A percentile compares a stretch with the other conserved stretches of the same genome.
phyloP scores from a whole-genome alignment of 495 filamentous ascomycete species.

The Acidiella bohemica region DNA sequence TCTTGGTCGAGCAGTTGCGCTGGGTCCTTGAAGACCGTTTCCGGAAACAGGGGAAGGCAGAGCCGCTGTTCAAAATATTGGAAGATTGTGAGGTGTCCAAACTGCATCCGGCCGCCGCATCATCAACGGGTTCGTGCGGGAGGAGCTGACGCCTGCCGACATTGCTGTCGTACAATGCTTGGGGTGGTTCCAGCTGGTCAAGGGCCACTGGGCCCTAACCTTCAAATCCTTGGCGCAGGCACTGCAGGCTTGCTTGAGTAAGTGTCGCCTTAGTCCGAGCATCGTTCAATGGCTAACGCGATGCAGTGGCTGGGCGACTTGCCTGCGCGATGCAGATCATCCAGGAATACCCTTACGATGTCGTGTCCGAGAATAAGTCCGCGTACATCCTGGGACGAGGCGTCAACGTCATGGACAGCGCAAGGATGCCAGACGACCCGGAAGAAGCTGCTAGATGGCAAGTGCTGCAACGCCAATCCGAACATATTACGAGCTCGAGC shows the following conservation, averaged over 20 bases:
- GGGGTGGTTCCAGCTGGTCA: constrained; percentile 70
- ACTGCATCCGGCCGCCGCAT: constrained; percentile 25
- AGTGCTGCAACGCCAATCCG: constrained; percentile 40
- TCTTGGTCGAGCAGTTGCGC: constrained; percentile 32
- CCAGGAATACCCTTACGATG: constrained; percentile 9
- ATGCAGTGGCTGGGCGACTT: constrained; percentile 18
- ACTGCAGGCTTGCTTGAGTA: constrained; percentile 63
- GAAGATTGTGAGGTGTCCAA: constrained; percentile 9
- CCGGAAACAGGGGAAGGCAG: neutral
- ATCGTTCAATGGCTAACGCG: no score
- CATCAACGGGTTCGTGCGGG: constrained; percentile 14
- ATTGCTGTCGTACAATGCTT: constrained; percentile 61
- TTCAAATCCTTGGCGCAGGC: constrained; percentile 52
- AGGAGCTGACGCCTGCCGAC: constrained; percentile 36
- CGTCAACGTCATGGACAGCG: constrained; percentile 16
- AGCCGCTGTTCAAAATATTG: constrained; percentile 6
- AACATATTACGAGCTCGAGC: constrained; percentile 61
- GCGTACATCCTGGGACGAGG: neutral
- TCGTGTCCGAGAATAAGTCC: constrained; percentile 12
- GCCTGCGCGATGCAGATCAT: constrained; percentile 13
- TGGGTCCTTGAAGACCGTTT: constrained; percentile 7
- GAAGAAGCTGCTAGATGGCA: constrained; percentile 7
- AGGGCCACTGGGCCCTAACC: constrained; percentile 56
- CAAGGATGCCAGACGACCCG: neutral
- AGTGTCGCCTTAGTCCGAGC: no score